A percentile compares a stretch with the other conserved stretches of the same genome.
phyloP scores from a whole-genome alignment of 148 eudicot genomes.

The Selenicereus undatus region DNA sequence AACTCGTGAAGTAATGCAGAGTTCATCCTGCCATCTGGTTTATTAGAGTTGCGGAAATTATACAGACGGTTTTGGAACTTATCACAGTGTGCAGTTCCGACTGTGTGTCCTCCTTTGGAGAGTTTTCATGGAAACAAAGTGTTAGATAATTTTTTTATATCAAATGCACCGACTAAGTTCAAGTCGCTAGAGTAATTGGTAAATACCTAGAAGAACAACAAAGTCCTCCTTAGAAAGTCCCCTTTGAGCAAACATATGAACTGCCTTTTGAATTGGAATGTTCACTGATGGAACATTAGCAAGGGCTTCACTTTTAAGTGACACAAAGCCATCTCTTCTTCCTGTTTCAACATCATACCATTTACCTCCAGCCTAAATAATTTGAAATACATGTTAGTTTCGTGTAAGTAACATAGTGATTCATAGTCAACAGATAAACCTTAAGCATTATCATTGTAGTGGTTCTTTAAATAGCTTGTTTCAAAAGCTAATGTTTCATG shows the following conservation, averaged over 20 bases:
- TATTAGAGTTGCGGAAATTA: slow-evolving; percentile 46
- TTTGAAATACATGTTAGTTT: neutral
- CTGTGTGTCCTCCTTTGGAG: slow-evolving; percentile 40
- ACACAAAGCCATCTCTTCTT: slow-evolving; percentile 47
- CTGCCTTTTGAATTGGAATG: slow-evolving; percentile 24
- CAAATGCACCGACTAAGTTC: neutral
- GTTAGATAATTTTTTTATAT: neutral
- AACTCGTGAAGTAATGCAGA: slow-evolving; percentile 11
- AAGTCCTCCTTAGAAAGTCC: slow-evolving; percentile 34
- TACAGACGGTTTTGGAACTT: slow-evolving; percentile 44
- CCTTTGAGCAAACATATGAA: slow-evolving; percentile 23
- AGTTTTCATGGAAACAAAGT: neutral
- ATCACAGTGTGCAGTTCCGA: slow-evolving; percentile 49
- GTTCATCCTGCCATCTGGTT: slow-evolving; percentile 24
- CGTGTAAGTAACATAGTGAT: neutral
- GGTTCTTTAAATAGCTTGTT: no score
- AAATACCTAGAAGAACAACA: slow-evolving; percentile 35
- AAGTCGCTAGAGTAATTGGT: neutral
- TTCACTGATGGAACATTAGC: slow-evolving; percentile 26
- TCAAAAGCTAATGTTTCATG: no score
- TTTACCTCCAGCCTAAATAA: slow-evolving; percentile 48
- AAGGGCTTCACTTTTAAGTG: slow-evolving; percentile 30
- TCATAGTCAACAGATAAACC: neutral
- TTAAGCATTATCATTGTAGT: no score
- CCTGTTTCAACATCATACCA: slow-evolving; percentile 53